These are phyloP conservation scores for Penicillium rolfsii DNA, from an alignment of 2,329 filamentous ascomycete genomes.

Conservation along the genomic window DNA sequence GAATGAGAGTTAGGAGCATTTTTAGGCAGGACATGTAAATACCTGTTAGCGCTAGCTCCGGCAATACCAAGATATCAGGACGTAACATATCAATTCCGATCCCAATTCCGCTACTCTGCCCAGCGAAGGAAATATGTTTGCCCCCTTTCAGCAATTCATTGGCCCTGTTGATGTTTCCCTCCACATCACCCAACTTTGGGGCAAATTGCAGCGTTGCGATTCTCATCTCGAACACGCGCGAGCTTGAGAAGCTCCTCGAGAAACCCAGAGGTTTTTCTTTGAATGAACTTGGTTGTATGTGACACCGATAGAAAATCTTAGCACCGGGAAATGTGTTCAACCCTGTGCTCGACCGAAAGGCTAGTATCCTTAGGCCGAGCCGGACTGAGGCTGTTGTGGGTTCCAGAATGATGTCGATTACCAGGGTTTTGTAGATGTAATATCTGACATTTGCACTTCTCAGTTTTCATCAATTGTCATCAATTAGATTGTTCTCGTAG, in stretches of 20 bases:
- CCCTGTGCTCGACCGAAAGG: slow-evolving; percentile 6
- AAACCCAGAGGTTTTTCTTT: background rate
- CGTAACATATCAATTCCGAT: slow-evolving; percentile 31
- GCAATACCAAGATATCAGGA: slow-evolving; percentile 62
- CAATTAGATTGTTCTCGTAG: background rate
- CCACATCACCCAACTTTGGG: slow-evolving; percentile 48
- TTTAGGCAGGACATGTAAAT: slow-evolving; percentile 16
- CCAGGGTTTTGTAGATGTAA: background rate
- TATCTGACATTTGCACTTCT: no score
- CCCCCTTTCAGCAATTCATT: slow-evolving; percentile 47
- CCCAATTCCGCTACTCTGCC: slow-evolving; percentile 17
- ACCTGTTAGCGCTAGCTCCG: slow-evolving; percentile 66
- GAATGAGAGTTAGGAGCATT: background rate
- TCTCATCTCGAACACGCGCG: slow-evolving; percentile 40
- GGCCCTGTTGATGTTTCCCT: slow-evolving; percentile 50
- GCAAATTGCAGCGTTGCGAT: slow-evolving; percentile 54
- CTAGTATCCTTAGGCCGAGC: slow-evolving; percentile 13
- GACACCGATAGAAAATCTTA: background rate
- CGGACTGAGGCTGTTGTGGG: slow-evolving; percentile 11
- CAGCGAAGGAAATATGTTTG: slow-evolving; percentile 24
- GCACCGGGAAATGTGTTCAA: background rate
- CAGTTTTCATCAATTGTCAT: background rate
- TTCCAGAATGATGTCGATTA: slow-evolving; percentile 18
- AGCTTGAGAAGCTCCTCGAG: slow-evolving; percentile 12
- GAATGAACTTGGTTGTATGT: no score